A percentile compares a stretch with the other conserved stretches of the same genome.
Conservation (phyloP, 2,329 filamentous ascomycete genomes). For the Penicillium crustosum region DNA sequence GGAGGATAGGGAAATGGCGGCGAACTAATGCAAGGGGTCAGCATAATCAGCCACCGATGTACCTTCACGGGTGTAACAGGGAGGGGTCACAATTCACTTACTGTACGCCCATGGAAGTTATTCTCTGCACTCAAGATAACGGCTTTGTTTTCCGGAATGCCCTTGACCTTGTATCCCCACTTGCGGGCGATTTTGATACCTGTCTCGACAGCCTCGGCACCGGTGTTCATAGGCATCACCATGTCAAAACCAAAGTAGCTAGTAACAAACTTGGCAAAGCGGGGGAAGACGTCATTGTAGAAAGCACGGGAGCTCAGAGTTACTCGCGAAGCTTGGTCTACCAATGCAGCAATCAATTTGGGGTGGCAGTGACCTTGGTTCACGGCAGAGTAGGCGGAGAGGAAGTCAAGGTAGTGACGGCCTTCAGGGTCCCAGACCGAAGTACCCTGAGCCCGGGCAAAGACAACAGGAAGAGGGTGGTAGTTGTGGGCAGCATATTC, state of each 20-base stretch:
- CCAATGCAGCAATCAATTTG: slow-evolving; percentile 85
- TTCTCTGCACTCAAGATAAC: slow-evolving; percentile 80
- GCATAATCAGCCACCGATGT: slow-evolving; percentile 3
- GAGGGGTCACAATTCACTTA: slow-evolving; percentile 49
- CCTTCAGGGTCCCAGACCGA: slow-evolving; percentile 97
- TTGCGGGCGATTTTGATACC: slow-evolving; percentile 94
- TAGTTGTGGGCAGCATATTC: slow-evolving; percentile 96
- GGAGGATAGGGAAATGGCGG: slow-evolving; percentile 90
- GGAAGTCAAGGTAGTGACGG: slow-evolving; percentile 92
- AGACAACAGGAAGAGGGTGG: slow-evolving; percentile 93
- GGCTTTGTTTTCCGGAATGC: slow-evolving; percentile 79
- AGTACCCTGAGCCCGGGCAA: slow-evolving; percentile 78
- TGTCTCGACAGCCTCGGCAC: slow-evolving; percentile 93
- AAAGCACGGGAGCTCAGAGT: slow-evolving; percentile 94
- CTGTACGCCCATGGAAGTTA: slow-evolving; percentile 96
- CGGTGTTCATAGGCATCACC: slow-evolving; percentile 98
- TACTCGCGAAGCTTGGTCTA: slow-evolving; percentile 82
- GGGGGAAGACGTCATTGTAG: slow-evolving; percentile 97
- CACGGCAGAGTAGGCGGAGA: slow-evolving; percentile 95
- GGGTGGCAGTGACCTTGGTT: slow-evolving; percentile 99
- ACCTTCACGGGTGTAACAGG: background rate
- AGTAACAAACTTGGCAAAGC: slow-evolving; percentile 90
- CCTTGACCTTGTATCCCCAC: slow-evolving; percentile 97
- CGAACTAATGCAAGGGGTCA: slow-evolving; percentile 61
- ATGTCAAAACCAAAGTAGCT: slow-evolving; percentile 92